Conservation (phyloP, 1,284 basidiomycete genomes). For the Melampsora larici-populina region DNA sequence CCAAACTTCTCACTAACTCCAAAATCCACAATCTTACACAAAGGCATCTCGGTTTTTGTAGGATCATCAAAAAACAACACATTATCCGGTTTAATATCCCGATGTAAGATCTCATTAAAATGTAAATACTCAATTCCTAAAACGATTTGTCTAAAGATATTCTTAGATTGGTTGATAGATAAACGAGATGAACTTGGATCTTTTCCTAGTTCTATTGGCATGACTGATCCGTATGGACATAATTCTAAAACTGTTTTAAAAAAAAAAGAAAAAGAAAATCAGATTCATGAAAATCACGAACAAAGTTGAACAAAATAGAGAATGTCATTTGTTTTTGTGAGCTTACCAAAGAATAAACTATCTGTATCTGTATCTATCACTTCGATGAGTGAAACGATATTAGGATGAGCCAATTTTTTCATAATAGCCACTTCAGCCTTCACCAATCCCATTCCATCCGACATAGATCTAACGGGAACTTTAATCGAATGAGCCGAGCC, state of each 20-base stretch:
- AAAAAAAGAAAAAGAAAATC: not conserved
- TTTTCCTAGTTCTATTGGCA: not conserved
- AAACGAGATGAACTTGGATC: not conserved
- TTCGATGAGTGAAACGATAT: constrained; percentile 25
- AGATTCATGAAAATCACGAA: not conserved
- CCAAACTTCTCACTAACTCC: constrained; percentile 9
- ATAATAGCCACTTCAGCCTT: constrained; percentile 33
- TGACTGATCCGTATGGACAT: constrained; percentile 20
- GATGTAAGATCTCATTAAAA: constrained; percentile 25
- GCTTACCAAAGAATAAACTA: constrained; percentile 32
- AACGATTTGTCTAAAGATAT: constrained; percentile 18
- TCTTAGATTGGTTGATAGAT: not conserved
- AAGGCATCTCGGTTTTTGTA: not conserved
- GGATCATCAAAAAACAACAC: constrained; percentile 28
- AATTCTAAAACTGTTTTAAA: constrained; percentile 19
- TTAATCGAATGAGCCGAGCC: too few species aligned
- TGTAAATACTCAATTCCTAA: constrained; percentile 32
- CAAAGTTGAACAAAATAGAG: not conserved
- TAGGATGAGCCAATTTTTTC: constrained; percentile 32
- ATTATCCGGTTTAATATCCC: constrained; percentile 31
- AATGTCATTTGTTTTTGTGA: too few species aligned
- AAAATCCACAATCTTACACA: constrained; percentile 35
- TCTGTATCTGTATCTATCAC: constrained; percentile 29
- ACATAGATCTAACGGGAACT: not conserved
- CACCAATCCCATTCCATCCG: constrained; percentile 22